These are phyloP conservation scores for Morella rubra DNA, from an alignment of 306 rosid genomes.

Conservation along the genomic window DNA sequence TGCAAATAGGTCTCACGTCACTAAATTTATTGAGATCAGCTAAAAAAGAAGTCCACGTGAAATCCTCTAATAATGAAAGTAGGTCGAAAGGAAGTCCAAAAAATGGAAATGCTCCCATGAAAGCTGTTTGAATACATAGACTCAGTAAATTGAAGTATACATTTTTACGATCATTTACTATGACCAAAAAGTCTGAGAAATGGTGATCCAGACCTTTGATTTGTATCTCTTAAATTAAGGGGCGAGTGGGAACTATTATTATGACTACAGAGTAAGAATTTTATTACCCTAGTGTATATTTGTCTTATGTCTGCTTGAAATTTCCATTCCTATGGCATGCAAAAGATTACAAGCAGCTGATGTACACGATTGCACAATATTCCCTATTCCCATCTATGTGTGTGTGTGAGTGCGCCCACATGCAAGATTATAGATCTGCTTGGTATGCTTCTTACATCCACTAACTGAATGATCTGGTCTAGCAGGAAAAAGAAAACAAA, in stretches of 20 bases:
- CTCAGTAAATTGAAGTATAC: not conserved
- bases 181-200: not conserved
- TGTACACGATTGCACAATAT: not conserved
- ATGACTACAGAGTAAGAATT: not conserved
- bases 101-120: not conserved
- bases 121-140: not conserved
- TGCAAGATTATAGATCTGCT: not conserved
- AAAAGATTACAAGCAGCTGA: not conserved
- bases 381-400: not conserved
- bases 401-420: too few relatives aligned
- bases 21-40: not conserved
- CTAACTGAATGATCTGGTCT: conserved; percentile 3
- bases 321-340: conserved; percentile 6
- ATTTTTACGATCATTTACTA: not conserved
- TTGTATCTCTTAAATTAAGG: not conserved
- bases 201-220: not conserved
- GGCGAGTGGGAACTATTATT: not conserved
- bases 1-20: not conserved
- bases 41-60: not conserved
- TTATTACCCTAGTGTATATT: not conserved
- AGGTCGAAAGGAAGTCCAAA: not conserved
- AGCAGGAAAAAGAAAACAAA: not conserved
- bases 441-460: not conserved
- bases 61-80: too few relatives aligned
- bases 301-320: not conserved